Evolutionary conservation across 2,329 filamentous ascomycete genomes (phyloP).

Genomic region (Lachnum nothofagi): DNA sequence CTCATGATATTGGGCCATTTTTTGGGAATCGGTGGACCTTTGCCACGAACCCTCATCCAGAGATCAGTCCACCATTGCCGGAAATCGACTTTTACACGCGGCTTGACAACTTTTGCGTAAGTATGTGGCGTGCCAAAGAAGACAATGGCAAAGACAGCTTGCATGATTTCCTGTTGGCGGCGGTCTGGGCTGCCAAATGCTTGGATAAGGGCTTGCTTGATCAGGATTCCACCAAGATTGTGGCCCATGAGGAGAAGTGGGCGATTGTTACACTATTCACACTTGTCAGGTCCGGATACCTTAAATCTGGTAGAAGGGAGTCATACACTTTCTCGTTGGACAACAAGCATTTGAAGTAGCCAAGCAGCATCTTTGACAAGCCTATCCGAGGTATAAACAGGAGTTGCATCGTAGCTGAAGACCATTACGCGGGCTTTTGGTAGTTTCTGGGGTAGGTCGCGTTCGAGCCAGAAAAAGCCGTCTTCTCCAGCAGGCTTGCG

Average conservation of each 20-base stretch:
- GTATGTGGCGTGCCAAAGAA: not conserved
- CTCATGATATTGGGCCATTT: not conserved
- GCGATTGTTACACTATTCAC: slow-evolving; percentile 4
- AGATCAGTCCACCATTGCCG: not conserved
- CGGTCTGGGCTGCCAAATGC: not conserved
- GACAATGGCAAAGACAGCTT: not conserved
- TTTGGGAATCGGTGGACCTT: not conserved
- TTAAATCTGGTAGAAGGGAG: not conserved
- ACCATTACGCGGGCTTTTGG: not conserved
- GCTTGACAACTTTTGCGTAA: not conserved
- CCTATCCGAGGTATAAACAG: not conserved
- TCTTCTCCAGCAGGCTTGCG: not conserved
- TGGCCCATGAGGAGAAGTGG: slow-evolving; percentile 18
- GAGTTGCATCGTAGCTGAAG: not conserved
- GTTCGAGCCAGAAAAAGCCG: not conserved
- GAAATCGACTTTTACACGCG: not conserved
- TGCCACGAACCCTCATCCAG: not conserved
- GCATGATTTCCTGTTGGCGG: not conserved
- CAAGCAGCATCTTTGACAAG: not conserved
- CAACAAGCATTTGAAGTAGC: not conserved
- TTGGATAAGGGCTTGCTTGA: slow-evolving; percentile 19
- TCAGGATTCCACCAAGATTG: slow-evolving; percentile 23
- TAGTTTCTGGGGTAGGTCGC: not conserved
- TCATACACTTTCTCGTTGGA: not conserved
- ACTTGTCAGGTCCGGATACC: not conserved